Base-by-base conservation (phyloP, 2,329 filamentous ascomycete species). In the Talaromyces pinophilus region DNA sequence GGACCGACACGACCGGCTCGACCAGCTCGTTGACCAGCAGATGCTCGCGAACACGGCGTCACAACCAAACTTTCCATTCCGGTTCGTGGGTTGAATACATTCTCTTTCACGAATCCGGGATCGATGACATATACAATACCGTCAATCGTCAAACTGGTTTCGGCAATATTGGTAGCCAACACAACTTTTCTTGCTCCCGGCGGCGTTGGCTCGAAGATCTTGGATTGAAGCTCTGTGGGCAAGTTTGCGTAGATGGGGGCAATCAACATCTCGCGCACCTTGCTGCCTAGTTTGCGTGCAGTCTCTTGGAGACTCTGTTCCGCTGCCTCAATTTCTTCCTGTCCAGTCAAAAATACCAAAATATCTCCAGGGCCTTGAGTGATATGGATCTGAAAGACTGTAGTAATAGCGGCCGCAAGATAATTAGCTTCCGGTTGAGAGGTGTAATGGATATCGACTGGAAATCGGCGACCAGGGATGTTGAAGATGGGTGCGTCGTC, bases 71-170 rank as follows among this genome's bases (percentile, higher is more conserved):
- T 93, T 33, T 94, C 93, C 91, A 98, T 96, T 64, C 93, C 93
- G 0, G 92, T 96, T 0, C 90, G 88, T 0, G 93, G 90, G 69
- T 97, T 96, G 81, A 94, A 98, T 1, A 93, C 87, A 71, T 97
- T 97, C 75, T 98, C 92, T 77, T 99, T 99, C 69, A 95, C 92
- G 70, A 96, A 96, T 0, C 95, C 95, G 0, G 92, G 92, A 72
- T 99, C 95, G 67, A 98, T 96, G 42, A 98, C 95, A 76, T 96
- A 97, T 8, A 94, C 91, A 67, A 98, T 96, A 17, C 93, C 94
- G 75, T 98, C 93, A 66, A 99, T 97, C 0, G 95, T 99, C 74
- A 99, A 81, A 82, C 89, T 93, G 0, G 95, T 99, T 78, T 99
- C 95, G 2, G 95, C 95, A 77, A 99, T 98, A 75, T 99, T 99